These are phyloP conservation scores for Stipa capillata DNA, from an alignment of 176 grass and related monocot genomes.

Conservation along the genomic window DNA sequence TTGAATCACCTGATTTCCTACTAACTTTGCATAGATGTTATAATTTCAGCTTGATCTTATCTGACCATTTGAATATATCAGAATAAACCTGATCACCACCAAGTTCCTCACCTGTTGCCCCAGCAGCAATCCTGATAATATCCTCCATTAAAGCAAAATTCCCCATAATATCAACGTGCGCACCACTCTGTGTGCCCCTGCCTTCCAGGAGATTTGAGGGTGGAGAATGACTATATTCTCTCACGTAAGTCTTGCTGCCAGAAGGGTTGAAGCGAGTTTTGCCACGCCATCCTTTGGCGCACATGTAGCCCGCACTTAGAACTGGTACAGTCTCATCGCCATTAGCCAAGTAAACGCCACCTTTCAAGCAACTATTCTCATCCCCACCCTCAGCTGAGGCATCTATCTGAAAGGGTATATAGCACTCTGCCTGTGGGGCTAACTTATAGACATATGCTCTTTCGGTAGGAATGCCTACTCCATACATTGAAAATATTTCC, in stretches of 20 bases:
- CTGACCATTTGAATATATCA: conserved; percentile 92
- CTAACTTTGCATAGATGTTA: conserved; percentile 20
- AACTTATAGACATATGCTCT: conserved; percentile 97
- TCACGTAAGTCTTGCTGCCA: conserved; percentile 66
- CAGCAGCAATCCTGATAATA: conserved; percentile 84
- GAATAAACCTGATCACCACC: conserved; percentile 85
- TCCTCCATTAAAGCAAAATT: conserved; percentile 97
- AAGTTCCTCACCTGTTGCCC: conserved; percentile 71
- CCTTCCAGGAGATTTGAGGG: conserved; percentile 84
- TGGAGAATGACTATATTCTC: conserved; percentile 84
- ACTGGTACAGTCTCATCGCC: conserved; percentile 97
- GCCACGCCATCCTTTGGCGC: conserved; percentile 89
- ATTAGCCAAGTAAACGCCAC: conserved; percentile 70
- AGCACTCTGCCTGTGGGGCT: conserved; percentile 60
- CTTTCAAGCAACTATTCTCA: conserved; percentile 66
- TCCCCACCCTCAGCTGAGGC: conserved; percentile 63
- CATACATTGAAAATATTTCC: conserved; percentile 99
- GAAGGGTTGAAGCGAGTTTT: conserved; percentile 93
- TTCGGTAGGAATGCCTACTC: conserved; percentile 95
- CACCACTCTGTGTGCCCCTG: conserved; percentile 90
- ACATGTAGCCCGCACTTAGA: conserved; percentile 90
- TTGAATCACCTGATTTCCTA: background rate
- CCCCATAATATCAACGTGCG: conserved; percentile 98
- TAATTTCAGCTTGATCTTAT: conserved; percentile 69
- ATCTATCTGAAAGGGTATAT: conserved; percentile 95